Conservation (phyloP, 2,329 filamentous ascomycete species). For the Thelonectria rubi region DNA sequence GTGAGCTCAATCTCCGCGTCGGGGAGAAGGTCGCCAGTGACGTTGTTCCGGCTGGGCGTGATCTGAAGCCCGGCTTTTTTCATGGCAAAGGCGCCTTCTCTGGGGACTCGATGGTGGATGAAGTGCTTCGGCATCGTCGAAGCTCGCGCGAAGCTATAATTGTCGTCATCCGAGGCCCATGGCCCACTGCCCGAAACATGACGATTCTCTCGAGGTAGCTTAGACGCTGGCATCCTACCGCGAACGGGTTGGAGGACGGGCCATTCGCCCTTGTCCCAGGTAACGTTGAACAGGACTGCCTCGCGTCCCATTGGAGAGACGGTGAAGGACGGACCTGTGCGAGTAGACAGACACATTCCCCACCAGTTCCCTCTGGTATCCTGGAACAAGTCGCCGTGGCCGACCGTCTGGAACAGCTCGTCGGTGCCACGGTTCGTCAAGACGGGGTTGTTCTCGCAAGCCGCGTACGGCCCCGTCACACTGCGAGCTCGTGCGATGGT, state of each 20-base stretch:
- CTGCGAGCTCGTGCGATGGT: constrained; percentile 48
- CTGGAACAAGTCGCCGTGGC: constrained; percentile 47
- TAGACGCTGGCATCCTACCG: constrained; percentile 45
- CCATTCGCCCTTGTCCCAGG: constrained; percentile 60
- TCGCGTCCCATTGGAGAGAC: constrained; percentile 58
- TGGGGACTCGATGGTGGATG: constrained; percentile 24
- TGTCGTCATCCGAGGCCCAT: constrained; percentile 23
- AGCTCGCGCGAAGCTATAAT: constrained; percentile 7
- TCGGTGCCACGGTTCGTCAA: constrained; percentile 45
- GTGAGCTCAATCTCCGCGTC: constrained; percentile 22
- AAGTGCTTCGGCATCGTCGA: constrained; percentile 18
- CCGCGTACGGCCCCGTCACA: constrained; percentile 50
- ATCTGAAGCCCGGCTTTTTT: constrained; percentile 16
- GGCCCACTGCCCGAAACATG: constrained; percentile 18
- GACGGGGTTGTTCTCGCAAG: constrained; percentile 49
- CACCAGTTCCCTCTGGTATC: constrained; percentile 55
- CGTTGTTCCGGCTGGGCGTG: constrained; percentile 21
- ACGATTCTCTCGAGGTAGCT: constrained; percentile 14
- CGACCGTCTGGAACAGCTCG: constrained; percentile 45
- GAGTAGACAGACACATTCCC: constrained; percentile 51
- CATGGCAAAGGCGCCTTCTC: constrained; percentile 2
- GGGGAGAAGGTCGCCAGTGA: constrained; percentile 3
- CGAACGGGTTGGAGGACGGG: constrained; percentile 49
- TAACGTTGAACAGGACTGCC: constrained; percentile 55
- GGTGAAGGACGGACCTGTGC: constrained; percentile 22